phyloP scores from a whole-genome alignment of 768 basidiomycete genomes.

The Rhodotorula sphaerocarpa region DNA sequence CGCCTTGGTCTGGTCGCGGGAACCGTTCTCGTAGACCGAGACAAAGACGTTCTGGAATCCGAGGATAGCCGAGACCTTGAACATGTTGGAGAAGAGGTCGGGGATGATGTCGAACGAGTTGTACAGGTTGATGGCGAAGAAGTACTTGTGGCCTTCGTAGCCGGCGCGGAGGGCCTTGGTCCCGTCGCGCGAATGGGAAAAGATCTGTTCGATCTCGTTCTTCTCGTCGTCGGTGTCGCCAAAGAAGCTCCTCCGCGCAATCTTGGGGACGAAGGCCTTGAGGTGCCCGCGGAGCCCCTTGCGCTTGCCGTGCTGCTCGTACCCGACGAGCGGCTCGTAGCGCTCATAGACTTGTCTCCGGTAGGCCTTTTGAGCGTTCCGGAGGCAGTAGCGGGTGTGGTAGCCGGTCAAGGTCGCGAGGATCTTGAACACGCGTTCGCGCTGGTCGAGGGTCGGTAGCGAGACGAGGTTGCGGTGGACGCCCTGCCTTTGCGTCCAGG shows the following conservation, averaged over 20 bases:
- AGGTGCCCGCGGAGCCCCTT: conserved; percentile 38
- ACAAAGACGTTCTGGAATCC: conserved; percentile 98
- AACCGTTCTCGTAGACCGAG: conserved; percentile 98
- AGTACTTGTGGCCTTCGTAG: conserved; percentile 75
- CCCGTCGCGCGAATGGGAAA: conserved; percentile 42
- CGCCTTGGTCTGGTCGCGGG: conserved; percentile 97
- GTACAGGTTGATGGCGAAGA: conserved; percentile 98
- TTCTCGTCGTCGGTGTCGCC: conserved; percentile 19
- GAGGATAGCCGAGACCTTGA: conserved; percentile 79
- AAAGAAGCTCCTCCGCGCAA: conserved; percentile 22
- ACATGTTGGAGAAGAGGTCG: conserved; percentile 91
- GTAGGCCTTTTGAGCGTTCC: conserved; percentile 74
- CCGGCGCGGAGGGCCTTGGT: conserved; percentile 44
- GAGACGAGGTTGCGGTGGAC: conserved; percentile 31
- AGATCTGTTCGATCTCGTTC: conserved; percentile 37
- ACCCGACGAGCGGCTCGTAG: conserved; percentile 74
- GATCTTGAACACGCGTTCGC: conserved; percentile 73
- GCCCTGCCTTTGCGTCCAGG: conserved; percentile 33
- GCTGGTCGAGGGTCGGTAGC: conserved; percentile 73
- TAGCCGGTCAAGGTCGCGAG: conserved; percentile 80
- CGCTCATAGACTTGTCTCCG: conserved; percentile 73
- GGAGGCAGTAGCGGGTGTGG: conserved; percentile 61
- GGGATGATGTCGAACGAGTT: conserved; percentile 99
- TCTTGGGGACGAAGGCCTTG: conserved; percentile 34
- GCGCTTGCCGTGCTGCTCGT: conserved; percentile 50